A percentile compares a stretch with the other conserved stretches of the same genome.
These are phyloP conservation scores for Candida mattraensis DNA, from an alignment of 805 yeast genomes.

Conservation along the genomic window DNA sequence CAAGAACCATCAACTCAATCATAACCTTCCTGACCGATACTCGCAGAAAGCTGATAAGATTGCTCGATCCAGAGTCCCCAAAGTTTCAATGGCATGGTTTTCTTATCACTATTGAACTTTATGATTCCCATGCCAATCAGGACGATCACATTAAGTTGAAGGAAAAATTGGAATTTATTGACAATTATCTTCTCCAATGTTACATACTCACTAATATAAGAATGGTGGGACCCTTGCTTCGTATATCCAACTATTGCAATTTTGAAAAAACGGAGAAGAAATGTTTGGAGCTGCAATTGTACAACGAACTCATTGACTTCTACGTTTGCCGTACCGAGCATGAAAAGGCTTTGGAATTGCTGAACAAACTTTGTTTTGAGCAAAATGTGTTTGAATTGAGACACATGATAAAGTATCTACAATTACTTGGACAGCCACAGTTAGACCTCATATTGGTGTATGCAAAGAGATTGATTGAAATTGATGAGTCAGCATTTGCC, in stretches of 20 bases:
- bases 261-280: constrained; percentile 56
- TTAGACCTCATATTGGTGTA: constrained; percentile 58
- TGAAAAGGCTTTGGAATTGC: constrained; percentile 61
- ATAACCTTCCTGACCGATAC: constrained; percentile 53
- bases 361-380: constrained; percentile 38
- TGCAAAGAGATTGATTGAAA: constrained; percentile 49
- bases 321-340: constrained; percentile 65
- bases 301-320: constrained; percentile 75
- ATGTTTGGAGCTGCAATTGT: constrained; percentile 47
- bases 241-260: constrained; percentile 76
- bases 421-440: constrained; percentile 48
- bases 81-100: constrained; percentile 47
- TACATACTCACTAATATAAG: constrained; percentile 69
- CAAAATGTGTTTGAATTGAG: constrained; percentile 38
- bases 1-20: constrained; percentile 39
- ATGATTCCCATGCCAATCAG: constrained; percentile 23
- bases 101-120: constrained; percentile 41
- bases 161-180: constrained; percentile 50
- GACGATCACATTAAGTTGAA: constrained; percentile 29
- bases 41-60: constrained; percentile 45
- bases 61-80: constrained; percentile 38
- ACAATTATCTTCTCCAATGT: constrained; percentile 74
- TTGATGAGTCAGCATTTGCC: constrained; percentile 38
- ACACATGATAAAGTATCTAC: constrained; percentile 56
- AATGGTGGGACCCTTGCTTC: constrained; percentile 77